A percentile compares a stretch with the other conserved stretches of the same genome.
These are phyloP conservation scores for Tripterygium wilfordii DNA, from an alignment of 177 flowering plant species.

Conservation along the genomic window DNA sequence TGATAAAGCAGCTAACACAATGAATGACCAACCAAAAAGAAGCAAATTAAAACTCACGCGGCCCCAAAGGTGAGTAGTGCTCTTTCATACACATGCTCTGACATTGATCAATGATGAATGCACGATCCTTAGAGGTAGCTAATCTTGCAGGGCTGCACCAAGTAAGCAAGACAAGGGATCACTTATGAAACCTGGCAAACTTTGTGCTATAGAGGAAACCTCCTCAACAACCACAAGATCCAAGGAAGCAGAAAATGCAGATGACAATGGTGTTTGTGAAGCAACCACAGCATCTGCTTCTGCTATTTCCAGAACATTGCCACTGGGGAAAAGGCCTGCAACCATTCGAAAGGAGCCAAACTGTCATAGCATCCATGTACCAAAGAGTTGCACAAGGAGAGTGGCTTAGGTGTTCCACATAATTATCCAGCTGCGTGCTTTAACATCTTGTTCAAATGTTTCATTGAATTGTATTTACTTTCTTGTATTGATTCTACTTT, in stretches of 20 bases:
- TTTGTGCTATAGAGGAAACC: conserved; percentile 14
- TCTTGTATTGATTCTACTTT: neutral
- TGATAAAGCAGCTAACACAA: no score
- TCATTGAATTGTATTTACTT: conserved; percentile 27
- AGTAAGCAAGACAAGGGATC: neutral
- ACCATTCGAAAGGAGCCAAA: conserved; percentile 55
- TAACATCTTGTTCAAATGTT: conserved; percentile 26
- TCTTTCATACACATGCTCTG: no score
- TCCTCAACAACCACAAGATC: conserved; percentile 15
- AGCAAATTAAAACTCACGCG: no score
- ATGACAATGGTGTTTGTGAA: conserved; percentile 3
- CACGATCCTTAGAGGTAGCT: no score
- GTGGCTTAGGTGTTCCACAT: conserved; percentile 9
- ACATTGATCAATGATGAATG: no score
- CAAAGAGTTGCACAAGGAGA: conserved; percentile 51
- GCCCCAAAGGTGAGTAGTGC: no score
- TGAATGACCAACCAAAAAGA: no score
- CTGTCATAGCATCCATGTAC: conserved; percentile 43
- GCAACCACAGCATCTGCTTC: conserved; percentile 4
- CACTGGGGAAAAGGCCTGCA: conserved; percentile 32
- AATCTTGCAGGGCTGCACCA: neutral
- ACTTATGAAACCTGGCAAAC: neutral
- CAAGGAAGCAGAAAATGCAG: conserved; percentile 6
- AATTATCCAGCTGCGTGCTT: neutral
- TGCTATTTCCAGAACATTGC: conserved; percentile 15